Percentiles rank a stretch among this genome's conserved stretches.
Evolutionary conservation across 371 early-diverging fungal genomes (phyloP).

Genomic region (Rhizomucor pusillus): DNA sequence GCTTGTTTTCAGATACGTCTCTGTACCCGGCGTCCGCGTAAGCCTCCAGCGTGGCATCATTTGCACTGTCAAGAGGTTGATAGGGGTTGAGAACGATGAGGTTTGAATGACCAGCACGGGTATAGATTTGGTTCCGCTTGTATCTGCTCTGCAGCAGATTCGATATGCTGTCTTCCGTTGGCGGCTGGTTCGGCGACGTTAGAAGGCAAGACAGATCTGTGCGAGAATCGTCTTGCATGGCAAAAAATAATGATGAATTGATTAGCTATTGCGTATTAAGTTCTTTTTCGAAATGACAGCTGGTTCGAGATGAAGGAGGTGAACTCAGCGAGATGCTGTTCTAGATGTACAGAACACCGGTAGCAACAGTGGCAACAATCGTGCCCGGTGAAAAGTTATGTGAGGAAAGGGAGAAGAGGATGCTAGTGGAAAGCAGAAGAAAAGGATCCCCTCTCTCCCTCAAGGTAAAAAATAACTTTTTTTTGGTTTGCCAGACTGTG

Average conservation of each 20-base stretch:
- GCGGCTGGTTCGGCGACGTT: slow-evolving; percentile 33
- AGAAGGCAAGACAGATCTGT: slow-evolving; percentile 44
- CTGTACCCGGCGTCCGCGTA: slow-evolving; percentile 59
- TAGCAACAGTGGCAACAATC: too few species aligned
- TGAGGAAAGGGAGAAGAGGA: too few species aligned
- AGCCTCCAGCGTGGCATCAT: slow-evolving; percentile 52
- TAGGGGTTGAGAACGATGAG: slow-evolving; percentile 63
- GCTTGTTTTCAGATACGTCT: slow-evolving; percentile 39
- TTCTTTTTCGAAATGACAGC: background rate
- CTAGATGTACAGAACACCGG: slow-evolving; percentile 1
- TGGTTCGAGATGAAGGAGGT: slow-evolving; percentile 1
- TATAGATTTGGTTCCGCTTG: slow-evolving; percentile 57
- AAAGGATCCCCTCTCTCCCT: too few species aligned
- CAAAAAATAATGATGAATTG: background rate
- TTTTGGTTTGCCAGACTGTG: too few species aligned
- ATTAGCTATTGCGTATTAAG: background rate
- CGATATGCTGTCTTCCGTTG: slow-evolving; percentile 57
- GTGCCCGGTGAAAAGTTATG: too few species aligned
- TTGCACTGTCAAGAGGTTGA: slow-evolving; percentile 46
- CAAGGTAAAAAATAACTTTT: too few species aligned
- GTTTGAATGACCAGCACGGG: slow-evolving; percentile 55
- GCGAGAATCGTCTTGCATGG: slow-evolving; percentile 51
- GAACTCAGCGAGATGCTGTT: background rate
- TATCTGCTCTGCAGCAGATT: slow-evolving; percentile 52
- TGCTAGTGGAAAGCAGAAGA: too few species aligned